Conservation (phyloP, 208 protist species). For the Wallacemonas sp. region DNA sequence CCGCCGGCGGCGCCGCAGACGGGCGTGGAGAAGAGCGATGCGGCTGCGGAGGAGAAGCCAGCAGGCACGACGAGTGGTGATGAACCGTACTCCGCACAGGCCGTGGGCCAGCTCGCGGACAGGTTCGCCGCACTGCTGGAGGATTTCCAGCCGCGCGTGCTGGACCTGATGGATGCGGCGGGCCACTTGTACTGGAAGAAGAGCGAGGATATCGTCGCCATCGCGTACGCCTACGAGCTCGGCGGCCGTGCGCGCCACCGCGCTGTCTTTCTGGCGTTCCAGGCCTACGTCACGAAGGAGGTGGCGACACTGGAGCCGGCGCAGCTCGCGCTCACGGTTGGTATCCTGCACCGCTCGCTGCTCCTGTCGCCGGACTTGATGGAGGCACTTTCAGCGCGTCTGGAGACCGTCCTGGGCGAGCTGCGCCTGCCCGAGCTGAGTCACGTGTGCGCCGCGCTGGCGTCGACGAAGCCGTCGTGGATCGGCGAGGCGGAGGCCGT, state of each 20-base stretch:
- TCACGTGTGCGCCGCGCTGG: conserved; percentile 83
- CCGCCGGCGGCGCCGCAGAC: neutral
- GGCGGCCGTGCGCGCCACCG: conserved; percentile 66
- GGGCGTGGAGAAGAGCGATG: conserved; percentile 30
- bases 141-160: conserved; percentile 57
- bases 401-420: conserved; percentile 76
- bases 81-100: too few species aligned
- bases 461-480: conserved; percentile 64
- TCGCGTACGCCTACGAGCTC: conserved; percentile 81
- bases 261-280: conserved; percentile 61
- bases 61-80: too few species aligned
- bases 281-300: conserved; percentile 47
- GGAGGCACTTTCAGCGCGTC: conserved; percentile 44
- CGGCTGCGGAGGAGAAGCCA: too few species aligned
- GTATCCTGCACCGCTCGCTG: conserved; percentile 75
- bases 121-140: conserved; percentile 63
- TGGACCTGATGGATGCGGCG: conserved; percentile 51
- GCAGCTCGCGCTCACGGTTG: conserved; percentile 79
- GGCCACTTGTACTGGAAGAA: conserved; percentile 51
- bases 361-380: conserved; percentile 64
- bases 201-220: conserved; percentile 60
- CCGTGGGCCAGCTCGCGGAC: conserved; percentile 51
- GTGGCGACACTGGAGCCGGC: conserved; percentile 58
- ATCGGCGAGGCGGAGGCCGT: conserved; percentile 73
- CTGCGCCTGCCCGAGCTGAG: conserved; percentile 78